These are phyloP conservation scores for Orbilia ellipsospora DNA, from an alignment of 2,329 filamentous ascomycete genomes.

Conservation along the genomic window DNA sequence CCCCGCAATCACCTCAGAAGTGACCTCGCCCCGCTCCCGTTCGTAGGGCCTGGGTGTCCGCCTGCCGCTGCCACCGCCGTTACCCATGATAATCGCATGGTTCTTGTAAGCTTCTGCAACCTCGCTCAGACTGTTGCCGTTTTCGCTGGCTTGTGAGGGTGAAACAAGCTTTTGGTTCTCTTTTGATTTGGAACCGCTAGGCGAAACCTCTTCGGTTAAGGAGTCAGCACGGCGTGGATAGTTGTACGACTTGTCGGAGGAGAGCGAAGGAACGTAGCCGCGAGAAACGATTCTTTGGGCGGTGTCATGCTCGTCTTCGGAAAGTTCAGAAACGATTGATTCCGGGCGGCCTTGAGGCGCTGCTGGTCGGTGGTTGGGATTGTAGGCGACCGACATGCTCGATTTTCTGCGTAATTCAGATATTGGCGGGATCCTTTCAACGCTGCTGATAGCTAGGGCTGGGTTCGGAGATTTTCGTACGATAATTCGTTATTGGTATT, in stretches of 20 bases:
- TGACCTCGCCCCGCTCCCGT: constrained; percentile 53
- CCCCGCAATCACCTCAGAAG: constrained; percentile 49
- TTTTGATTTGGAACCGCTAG: background rate
- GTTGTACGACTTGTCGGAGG: constrained; percentile 33
- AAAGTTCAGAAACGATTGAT: constrained; percentile 50
- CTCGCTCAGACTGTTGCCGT: constrained; percentile 41
- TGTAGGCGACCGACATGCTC: constrained; percentile 46
- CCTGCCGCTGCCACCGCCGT: constrained; percentile 16
- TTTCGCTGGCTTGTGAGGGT: constrained; percentile 49
- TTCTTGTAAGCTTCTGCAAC: constrained; percentile 50
- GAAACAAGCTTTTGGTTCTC: constrained; percentile 21
- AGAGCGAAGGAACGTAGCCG: constrained; percentile 50
- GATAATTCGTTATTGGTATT: background rate
- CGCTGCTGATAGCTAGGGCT: background rate
- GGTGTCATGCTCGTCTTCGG: constrained; percentile 35
- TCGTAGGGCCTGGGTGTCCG: constrained; percentile 48
- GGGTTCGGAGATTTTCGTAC: background rate
- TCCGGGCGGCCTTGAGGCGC: constrained; percentile 42
- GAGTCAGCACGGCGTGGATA: constrained; percentile 47
- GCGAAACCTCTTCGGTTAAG: constrained; percentile 17
- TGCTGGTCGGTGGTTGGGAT: constrained; percentile 26
- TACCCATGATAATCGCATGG: constrained; percentile 38
- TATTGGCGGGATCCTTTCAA: background rate
- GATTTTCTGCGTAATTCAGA: background rate
- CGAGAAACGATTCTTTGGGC: constrained; percentile 28